A percentile compares a stretch with the other conserved stretches of the same genome.
phyloP scores from a whole-genome alignment of 208 protist species.

The Trypanosoma melophagium region DNA sequence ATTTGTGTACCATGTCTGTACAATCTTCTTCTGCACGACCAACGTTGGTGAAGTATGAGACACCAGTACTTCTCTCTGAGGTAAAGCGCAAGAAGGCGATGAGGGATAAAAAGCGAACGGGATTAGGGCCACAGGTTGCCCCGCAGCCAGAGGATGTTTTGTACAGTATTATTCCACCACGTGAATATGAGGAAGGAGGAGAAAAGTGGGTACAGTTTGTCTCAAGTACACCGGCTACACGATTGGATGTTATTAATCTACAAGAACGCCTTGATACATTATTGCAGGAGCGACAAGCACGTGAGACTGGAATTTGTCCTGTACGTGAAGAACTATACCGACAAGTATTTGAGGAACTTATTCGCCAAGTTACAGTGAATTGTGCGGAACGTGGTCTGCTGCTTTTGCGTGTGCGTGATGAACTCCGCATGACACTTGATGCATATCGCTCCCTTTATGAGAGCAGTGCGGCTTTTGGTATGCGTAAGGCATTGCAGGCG shows the following conservation, averaged over 20 bases:
- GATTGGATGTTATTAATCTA: conserved; percentile 88
- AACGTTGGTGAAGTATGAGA: conserved; percentile 90
- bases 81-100: conserved; percentile 60
- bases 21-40: conserved; percentile 25
- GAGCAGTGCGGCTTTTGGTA: conserved; percentile 93
- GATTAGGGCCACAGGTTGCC: conserved; percentile 22
- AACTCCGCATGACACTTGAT: conserved; percentile 91
- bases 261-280: conserved; percentile 95
- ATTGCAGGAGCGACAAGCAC: conserved; percentile 94
- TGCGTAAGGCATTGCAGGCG: conserved; percentile 97
- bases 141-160: conserved; percentile 90
- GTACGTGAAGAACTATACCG: conserved; percentile 98
- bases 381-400: conserved; percentile 97
- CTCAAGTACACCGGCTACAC: conserved; percentile 86
- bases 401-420: conserved; percentile 96
- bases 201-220: conserved; percentile 89
- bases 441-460: conserved; percentile 85
- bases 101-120: conserved; percentile 41
- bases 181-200: conserved; percentile 86
- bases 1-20: too few relatives aligned
- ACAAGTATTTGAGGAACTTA: conserved; percentile 97
- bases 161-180: conserved; percentile 88
- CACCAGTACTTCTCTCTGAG: conserved; percentile 81
- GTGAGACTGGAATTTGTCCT: conserved; percentile 98
- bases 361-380: conserved; percentile 98